Evolutionary conservation across 495 filamentous ascomycete genomes (phyloP).

Genomic region (Melanomma pulvis-pyrius): DNA sequence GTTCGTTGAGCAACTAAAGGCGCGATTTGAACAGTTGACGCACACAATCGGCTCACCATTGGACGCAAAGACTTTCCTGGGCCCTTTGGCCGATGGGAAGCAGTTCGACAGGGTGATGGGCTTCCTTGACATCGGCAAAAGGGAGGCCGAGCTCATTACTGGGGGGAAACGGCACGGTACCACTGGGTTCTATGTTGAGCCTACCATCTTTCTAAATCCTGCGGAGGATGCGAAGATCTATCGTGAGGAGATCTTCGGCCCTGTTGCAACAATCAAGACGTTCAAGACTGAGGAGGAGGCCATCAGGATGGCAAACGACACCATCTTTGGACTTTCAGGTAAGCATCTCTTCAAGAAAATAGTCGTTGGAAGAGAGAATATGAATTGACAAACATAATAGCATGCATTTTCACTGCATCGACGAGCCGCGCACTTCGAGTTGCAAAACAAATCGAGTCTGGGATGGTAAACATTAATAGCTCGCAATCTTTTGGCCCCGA

Average conservation of each 20-base stretch:
- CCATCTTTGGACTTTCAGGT: conserved; percentile 35
- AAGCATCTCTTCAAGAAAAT: not conserved
- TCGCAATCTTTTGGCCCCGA: conserved; percentile 45
- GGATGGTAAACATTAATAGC: conserved; percentile 60
- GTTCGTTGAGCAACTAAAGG: conserved; percentile 44
- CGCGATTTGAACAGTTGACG: conserved; percentile 37
- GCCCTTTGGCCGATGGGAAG: conserved; percentile 44
- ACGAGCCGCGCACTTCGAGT: conserved; percentile 56
- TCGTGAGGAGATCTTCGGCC: conserved; percentile 59
- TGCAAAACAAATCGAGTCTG: conserved; percentile 53
- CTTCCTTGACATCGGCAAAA: conserved; percentile 41
- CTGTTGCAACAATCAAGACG: conserved; percentile 52
- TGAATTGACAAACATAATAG: conserved; percentile 1
- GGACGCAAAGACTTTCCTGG: conserved; percentile 41
- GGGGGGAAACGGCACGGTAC: conserved; percentile 39
- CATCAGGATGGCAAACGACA: conserved; percentile 54
- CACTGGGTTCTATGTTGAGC: conserved; percentile 52
- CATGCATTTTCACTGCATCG: conserved; percentile 54
- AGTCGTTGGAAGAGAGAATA: not conserved
- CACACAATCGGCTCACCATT: conserved; percentile 35
- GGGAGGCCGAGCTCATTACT: conserved; percentile 39
- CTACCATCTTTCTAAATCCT: conserved; percentile 54
- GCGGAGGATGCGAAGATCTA: conserved; percentile 50
- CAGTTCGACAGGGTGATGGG: conserved; percentile 46
- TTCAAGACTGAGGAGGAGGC: conserved; percentile 61